Percentiles rank a stretch among this genome's conserved stretches.
These are phyloP conservation scores for Ceriops decandra DNA, from an alignment of 345 rosid species.

Conservation along the genomic window DNA sequence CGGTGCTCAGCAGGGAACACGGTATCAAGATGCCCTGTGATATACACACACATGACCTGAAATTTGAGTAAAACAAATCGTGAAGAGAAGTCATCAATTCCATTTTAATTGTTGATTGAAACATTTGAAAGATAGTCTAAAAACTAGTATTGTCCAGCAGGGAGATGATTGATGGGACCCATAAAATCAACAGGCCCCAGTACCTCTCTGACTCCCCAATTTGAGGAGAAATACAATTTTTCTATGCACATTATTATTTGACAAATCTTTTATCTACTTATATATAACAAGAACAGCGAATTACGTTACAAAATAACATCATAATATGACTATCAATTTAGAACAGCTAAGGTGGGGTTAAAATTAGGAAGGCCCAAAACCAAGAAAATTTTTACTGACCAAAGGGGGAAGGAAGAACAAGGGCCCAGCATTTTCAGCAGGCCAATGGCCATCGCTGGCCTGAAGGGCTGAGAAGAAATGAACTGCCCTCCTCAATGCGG, in stretches of 20 bases:
- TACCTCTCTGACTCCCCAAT: no score
- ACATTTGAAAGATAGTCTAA: not conserved
- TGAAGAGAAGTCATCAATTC: not conserved
- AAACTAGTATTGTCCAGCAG: not conserved
- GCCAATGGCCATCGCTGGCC: conserved; percentile 24
- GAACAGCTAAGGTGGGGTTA: not conserved
- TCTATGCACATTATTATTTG: no score
- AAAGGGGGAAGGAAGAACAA: conserved; percentile 22
- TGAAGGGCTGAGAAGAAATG: conserved; percentile 13
- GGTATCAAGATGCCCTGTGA: conserved; percentile 17
- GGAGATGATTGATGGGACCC: no score
- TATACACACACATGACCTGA: conserved; percentile 19
- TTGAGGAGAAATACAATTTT: no score
- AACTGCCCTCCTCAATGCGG: conserved; percentile 14
- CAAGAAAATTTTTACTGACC: not conserved
- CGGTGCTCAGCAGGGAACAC: conserved; percentile 15
- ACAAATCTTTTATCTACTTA: no score
- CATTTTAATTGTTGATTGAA: no score
- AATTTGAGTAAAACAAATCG: not conserved
- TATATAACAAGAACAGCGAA: no score
- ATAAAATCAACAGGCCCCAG: no score
- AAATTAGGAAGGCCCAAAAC: not conserved
- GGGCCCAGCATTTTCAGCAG: conserved; percentile 24
- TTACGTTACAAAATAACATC: not conserved
- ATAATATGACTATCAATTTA: not conserved